These are phyloP conservation scores for Coemansia umbellata DNA, from an alignment of 192 early-diverging fungal genomes.

Conservation along the genomic window DNA sequence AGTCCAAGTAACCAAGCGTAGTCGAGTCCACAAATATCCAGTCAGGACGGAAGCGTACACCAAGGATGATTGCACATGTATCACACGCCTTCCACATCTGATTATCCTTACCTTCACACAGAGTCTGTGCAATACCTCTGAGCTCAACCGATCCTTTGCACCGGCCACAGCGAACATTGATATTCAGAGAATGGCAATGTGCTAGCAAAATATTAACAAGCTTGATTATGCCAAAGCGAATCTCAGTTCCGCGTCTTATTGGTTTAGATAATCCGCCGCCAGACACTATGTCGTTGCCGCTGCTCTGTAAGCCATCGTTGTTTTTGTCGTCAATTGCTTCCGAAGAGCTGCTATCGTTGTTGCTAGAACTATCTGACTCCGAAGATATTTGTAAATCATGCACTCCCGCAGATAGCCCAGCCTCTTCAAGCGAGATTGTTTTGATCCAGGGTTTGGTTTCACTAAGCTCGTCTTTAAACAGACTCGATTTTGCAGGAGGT, in stretches of 20 bases:
- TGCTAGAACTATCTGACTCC: neutral
- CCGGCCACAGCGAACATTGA: conserved; percentile 67
- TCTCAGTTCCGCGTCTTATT: conserved; percentile 66
- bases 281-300: neutral
- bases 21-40: conserved; percentile 55
- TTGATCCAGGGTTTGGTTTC: conserved; percentile 35
- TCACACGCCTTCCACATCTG: conserved; percentile 54
- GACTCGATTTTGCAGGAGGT: neutral
- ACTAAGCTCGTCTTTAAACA: conserved; percentile 11
- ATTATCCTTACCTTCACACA: conserved; percentile 23
- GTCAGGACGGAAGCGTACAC: conserved; percentile 58
- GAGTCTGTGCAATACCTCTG: conserved; percentile 47
- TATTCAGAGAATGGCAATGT: conserved; percentile 58
- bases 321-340: conserved; percentile 1
- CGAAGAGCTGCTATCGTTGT: conserved; percentile 8
- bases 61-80: conserved; percentile 54
- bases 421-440: conserved; percentile 21
- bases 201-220: conserved; percentile 67
- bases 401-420: conserved; percentile 12
- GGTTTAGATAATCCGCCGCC: conserved; percentile 44
- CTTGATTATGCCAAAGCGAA: conserved; percentile 59
- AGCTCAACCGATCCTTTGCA: conserved; percentile 70
- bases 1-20: conserved; percentile 69
- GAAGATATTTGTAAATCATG: neutral
- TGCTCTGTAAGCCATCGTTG: too few relatives aligned